Conservation (phyloP, 257 asterid genomes). For the Ajuga chamaepitys region DNA sequence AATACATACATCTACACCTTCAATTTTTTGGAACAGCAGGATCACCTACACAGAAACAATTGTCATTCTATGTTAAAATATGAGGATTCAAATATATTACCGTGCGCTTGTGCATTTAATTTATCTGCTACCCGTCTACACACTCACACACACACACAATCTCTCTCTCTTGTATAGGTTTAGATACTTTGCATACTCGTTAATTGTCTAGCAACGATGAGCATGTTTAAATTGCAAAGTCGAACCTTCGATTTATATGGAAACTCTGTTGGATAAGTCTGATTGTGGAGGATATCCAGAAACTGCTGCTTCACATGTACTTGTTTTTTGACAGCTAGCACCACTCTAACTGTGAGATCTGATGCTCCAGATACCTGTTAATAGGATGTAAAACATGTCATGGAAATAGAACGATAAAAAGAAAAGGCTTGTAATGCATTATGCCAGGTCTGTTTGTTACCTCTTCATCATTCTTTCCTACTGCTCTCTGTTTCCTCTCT, state of each 20-base stretch:
- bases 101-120: neutral
- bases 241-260: constrained; percentile 69
- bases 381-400: constrained; percentile 12
- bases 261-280: constrained; percentile 56
- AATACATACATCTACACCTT: constrained; percentile 71
- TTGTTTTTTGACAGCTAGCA: constrained; percentile 37
- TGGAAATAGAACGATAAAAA: neutral
- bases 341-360: constrained; percentile 66
- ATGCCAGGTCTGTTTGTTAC: constrained; percentile 25
- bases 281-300: constrained; percentile 46
- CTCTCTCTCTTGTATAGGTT: neutral
- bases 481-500: constrained; percentile 59
- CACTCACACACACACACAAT: neutral
- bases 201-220: neutral
- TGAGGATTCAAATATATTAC: too few relatives aligned
- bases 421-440: neutral
- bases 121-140: neutral
- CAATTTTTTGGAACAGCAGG: constrained; percentile 63
- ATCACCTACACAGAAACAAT: constrained; percentile 41
- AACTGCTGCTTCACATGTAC: constrained; percentile 59
- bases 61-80: constrained; percentile 6
- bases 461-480: constrained; percentile 42
- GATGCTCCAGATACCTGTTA: constrained; percentile 57
- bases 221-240: neutral
- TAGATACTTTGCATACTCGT: neutral